A percentile compares a stretch with the other conserved stretches of the same genome.
phyloP scores from a whole-genome alignment of 768 basidiomycete species.

The Boletus rubroflammeus region DNA sequence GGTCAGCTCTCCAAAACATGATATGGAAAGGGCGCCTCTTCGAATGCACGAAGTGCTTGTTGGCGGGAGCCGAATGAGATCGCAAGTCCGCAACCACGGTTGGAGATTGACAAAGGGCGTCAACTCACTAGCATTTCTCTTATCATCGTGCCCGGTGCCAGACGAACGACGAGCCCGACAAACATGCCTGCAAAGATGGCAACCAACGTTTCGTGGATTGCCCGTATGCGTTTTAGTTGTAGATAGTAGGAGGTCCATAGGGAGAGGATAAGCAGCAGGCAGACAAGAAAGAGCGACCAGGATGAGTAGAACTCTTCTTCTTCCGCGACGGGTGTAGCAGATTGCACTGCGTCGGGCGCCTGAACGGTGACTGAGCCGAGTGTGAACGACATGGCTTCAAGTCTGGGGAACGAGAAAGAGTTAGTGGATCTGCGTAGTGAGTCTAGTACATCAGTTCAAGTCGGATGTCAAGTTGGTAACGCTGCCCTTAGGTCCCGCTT shows the following conservation, averaged over 20 bases:
- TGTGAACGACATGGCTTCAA: conserved; percentile 39
- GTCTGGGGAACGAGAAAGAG: background rate
- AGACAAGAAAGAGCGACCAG: conserved; percentile 92
- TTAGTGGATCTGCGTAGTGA: background rate
- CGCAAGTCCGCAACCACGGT: background rate
- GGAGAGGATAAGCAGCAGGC: conserved; percentile 88
- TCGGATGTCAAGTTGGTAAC: background rate
- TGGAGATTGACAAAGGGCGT: background rate
- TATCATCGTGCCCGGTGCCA: conserved; percentile 92
- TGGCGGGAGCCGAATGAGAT: background rate
- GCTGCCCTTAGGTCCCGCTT: conserved; percentile 2
- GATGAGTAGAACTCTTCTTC: conserved; percentile 91
- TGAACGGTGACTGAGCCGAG: conserved; percentile 35
- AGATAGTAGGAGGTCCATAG: conserved; percentile 97
- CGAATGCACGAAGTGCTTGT: background rate
- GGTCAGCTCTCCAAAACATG: conserved; percentile 6
- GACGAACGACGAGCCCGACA: conserved; percentile 85
- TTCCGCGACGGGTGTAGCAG: conserved; percentile 46
- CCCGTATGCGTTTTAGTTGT: conserved; percentile 93
- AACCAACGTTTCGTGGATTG: conserved; percentile 93
- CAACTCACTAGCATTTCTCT: conserved; percentile 92
- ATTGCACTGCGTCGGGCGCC: conserved; percentile 21
- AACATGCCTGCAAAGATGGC: conserved; percentile 96
- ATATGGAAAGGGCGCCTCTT: background rate
- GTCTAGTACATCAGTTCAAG: conserved; percentile 10